phyloP scores from a whole-genome alignment of 768 basidiomycete genomes.

The Rhodotorula kratochvilovae region DNA sequence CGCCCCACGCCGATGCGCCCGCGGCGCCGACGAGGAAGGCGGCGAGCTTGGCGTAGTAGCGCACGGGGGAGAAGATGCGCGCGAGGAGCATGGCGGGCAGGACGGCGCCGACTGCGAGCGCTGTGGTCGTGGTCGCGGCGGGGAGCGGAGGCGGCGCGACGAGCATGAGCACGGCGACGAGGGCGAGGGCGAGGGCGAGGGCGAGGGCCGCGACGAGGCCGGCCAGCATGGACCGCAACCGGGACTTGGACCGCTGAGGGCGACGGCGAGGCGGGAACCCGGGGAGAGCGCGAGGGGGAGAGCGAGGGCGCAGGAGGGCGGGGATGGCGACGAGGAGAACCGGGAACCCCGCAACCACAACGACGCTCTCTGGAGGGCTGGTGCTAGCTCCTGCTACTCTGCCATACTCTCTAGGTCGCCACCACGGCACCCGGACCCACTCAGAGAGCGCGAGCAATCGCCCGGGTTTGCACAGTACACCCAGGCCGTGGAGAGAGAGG shows the following conservation, averaged over 20 bases:
- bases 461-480: too few species aligned
- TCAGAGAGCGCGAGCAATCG: too few species aligned
- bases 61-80: slow-evolving; percentile 17
- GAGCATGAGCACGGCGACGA: background rate
- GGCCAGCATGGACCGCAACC: background rate
- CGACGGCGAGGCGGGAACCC: background rate
- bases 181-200: slow-evolving; percentile 47
- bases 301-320: too few species aligned
- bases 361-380: too few species aligned
- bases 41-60: slow-evolving; percentile 36
- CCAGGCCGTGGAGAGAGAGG: too few species aligned
- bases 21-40: slow-evolving; percentile 33
- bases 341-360: too few species aligned
- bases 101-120: background rate
- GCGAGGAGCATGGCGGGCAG: slow-evolving; percentile 2
- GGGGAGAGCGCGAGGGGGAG: background rate
- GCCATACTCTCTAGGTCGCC: too few species aligned
- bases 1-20: slow-evolving; percentile 62
- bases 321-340: too few species aligned
- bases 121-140: background rate
- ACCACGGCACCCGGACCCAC: too few species aligned
- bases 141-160: slow-evolving; percentile 43
- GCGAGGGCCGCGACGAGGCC: background rate
- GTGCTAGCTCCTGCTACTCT: too few species aligned
- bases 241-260: too few species aligned